These are phyloP conservation scores for Cordyceps cicadae DNA, from an alignment of 2,329 filamentous ascomycete genomes.

Conservation along the genomic window DNA sequence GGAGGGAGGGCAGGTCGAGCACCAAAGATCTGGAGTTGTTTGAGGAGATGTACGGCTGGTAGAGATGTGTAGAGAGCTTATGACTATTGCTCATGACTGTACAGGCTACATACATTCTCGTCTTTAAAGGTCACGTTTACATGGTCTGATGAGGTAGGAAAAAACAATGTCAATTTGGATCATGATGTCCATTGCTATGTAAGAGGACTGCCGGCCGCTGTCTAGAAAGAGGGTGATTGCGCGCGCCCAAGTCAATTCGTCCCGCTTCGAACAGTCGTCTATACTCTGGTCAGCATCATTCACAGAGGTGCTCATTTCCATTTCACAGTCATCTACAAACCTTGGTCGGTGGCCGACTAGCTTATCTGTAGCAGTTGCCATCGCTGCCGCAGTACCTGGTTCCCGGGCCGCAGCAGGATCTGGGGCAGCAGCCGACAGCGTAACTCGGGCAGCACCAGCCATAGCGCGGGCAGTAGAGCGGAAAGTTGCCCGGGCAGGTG, in stretches of 20 bases:
- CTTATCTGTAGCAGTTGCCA: slow-evolving; percentile 7
- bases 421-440: background rate
- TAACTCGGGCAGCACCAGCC: slow-evolving; percentile 7
- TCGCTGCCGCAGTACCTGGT: background rate
- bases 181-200: no score
- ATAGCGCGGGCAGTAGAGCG: slow-evolving; percentile 5
- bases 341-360: background rate
- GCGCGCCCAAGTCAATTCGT: background rate
- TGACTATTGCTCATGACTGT: background rate
- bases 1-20: slow-evolving; percentile 17
- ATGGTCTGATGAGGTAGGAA: no score
- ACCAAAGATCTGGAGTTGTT: slow-evolving; percentile 22
- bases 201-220: no score
- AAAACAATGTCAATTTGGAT: no score
- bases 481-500: slow-evolving; percentile 3
- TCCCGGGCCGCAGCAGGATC: slow-evolving; percentile 6
- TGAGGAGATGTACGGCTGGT: slow-evolving; percentile 27
- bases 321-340: background rate
- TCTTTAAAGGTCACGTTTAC: no score
- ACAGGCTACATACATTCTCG: no score
- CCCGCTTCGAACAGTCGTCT: background rate
- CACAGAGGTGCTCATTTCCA: background rate
- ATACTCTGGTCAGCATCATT: background rate
- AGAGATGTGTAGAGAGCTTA: background rate
- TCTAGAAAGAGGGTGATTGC: background rate